Conservation (phyloP, 306 rosid species). For the Pueraria montana region DNA sequence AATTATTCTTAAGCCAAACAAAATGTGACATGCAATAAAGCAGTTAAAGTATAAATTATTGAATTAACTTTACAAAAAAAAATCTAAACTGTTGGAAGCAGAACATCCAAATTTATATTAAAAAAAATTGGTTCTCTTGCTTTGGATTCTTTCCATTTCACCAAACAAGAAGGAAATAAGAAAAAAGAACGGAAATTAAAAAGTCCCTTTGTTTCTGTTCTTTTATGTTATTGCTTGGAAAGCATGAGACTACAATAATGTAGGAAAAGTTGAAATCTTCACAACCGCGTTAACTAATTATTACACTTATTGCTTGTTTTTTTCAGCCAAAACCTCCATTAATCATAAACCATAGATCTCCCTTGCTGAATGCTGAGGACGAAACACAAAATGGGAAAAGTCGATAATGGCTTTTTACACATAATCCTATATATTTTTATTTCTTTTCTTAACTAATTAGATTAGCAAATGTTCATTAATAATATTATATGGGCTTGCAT, state of each 20-base stretch:
- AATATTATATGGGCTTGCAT: too few relatives aligned
- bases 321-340: neutral
- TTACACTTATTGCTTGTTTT: neutral
- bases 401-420: too few relatives aligned
- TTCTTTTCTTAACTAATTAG: too few relatives aligned
- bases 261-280: neutral
- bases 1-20: neutral
- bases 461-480: too few relatives aligned
- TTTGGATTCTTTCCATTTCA: constrained; percentile 29
- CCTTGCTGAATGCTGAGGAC: too few relatives aligned
- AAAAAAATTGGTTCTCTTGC: neutral
- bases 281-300: neutral
- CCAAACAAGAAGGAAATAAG: neutral
- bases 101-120: neutral
- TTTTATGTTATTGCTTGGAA: constrained; percentile 10
- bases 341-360: neutral
- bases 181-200: neutral
- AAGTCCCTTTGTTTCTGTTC: constrained; percentile 6
- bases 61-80: neutral
- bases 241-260: neutral
- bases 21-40: neutral
- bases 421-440: too few relatives aligned
- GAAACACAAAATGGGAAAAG: too few relatives aligned
- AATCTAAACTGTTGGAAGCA: neutral
- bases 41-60: neutral